Evolutionary conservation across 768 basidiomycete genomes (phyloP), one percentile per base, ranked within the genome.

Genomic region (Sistotremastrum niveocremeum): DNA sequence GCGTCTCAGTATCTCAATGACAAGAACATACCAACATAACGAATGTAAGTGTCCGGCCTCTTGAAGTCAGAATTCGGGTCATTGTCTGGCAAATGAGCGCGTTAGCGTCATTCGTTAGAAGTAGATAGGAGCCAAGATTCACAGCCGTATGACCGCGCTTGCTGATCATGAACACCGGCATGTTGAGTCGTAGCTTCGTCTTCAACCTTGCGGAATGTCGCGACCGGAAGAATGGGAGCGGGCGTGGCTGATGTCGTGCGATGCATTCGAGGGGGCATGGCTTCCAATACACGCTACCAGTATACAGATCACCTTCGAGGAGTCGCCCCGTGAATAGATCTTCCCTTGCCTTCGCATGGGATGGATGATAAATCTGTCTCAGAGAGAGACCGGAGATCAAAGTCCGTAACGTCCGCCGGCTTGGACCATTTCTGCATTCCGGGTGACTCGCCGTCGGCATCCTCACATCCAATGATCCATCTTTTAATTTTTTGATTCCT

Each of bases 21-120:
- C 28, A 35, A 2, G 36, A 30, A 57, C 75, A 37, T 55, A 88
- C 89, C 90, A 51, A 94, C 87, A 59, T 94, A 79, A 38, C 88
- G 79, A 57, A 94, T 85, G 59, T 95, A 95, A 56, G 87, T 76
- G 45, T 88, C 84, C 6, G 89, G 86, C 49, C 79, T 65, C 50
- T 64, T 63, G 56, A 88, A 91, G 36, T 83, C 76, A 7, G 76
- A 73, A 56, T 77, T 76, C 20, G 20, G 20, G 54, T 84, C 79
- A 48, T 76, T 75, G 54, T 74, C 74, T 70, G 70, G 65, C 45
- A 65, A 8, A 7, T 10, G n/a, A 28, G 69, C 73, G 47, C 11
- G 37, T 20, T 43, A 47, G 30, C 41, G 29, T 32, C 10, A 12
- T 50, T 31, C 41, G 20, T 3, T n/a, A 28, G 56, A 33, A 37